These are phyloP conservation scores for Didymella keratinophila DNA, from an alignment of 2,329 filamentous ascomycete species.

Conservation along the genomic window DNA sequence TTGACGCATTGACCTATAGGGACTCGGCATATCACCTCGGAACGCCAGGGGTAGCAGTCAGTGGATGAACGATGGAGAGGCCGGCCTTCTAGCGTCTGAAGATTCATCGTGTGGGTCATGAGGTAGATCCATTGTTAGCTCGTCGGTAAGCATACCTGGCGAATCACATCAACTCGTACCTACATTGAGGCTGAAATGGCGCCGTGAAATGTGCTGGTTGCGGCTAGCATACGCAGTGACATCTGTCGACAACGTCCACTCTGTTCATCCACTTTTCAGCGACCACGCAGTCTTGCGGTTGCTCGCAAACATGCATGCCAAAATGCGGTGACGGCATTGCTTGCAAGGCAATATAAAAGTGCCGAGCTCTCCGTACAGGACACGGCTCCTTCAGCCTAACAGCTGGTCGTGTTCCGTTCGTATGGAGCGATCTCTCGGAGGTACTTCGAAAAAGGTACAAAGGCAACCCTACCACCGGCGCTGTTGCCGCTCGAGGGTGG, in stretches of 20 bases:
- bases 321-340: conserved; percentile 8
- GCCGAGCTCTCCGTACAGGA: conserved; percentile 12
- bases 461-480: conserved; percentile 13
- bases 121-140: conserved; percentile 3
- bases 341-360: conserved; percentile 15
- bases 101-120: conserved; percentile 12
- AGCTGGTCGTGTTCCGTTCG: conserved; percentile 2
- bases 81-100: conserved; percentile 1
- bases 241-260: neutral
- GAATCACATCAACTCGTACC: conserved; percentile 12
- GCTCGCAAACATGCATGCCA: neutral
- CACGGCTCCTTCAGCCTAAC: conserved; percentile 12
- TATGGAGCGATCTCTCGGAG: conserved; percentile 10
- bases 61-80: conserved; percentile 4
- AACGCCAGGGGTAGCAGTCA: conserved; percentile 7
- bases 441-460: conserved; percentile 18
- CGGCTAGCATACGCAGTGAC: conserved; percentile 6
- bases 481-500: conserved; percentile 14
- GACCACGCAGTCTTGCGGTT: neutral
- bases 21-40: neutral
- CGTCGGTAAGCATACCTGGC: conserved; percentile 2
- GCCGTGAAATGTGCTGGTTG: conserved; percentile 1
- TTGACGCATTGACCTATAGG: neutral
- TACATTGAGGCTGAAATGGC: conserved; percentile 5
- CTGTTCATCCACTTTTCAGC: neutral